A percentile compares a stretch with the other conserved stretches of the same genome.
These are phyloP conservation scores for Epichloe coenophiala DNA, from an alignment of 2,329 filamentous ascomycete genomes.

Conservation along the genomic window DNA sequence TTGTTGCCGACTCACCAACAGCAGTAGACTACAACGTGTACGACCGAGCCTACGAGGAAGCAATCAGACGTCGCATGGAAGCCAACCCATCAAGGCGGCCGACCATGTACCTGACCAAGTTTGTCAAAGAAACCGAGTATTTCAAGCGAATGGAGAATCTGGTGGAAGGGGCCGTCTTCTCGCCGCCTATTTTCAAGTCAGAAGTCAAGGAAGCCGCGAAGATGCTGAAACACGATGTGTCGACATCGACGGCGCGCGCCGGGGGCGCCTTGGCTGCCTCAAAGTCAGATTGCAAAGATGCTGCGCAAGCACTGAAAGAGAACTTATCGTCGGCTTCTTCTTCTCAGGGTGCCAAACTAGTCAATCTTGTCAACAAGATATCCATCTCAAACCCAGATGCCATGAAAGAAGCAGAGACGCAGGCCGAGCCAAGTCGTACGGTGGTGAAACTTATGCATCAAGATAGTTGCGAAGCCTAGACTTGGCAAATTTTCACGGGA, in stretches of 20 bases:
- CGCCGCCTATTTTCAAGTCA: conserved; percentile 6
- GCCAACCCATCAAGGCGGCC: conserved; percentile 26
- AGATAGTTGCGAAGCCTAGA: too few relatives aligned
- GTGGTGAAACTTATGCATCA: too few relatives aligned
- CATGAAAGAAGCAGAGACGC: not conserved
- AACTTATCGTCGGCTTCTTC: not conserved
- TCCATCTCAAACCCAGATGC: not conserved
- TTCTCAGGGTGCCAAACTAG: not conserved
- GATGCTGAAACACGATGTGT: not conserved
- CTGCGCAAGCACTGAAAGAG: not conserved
- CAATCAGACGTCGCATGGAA: conserved; percentile 63
- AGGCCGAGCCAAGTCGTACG: not conserved
- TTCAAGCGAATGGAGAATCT: conserved; percentile 25
- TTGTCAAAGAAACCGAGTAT: conserved; percentile 30
- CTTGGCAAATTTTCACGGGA: too few relatives aligned
- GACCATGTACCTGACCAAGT: conserved; percentile 35
- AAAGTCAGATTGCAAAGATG: not conserved
- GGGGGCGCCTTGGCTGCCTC: not conserved
- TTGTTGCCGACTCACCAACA: conserved; percentile 74
- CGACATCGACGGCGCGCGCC: not conserved
- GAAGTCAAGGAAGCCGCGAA: conserved; percentile 7
- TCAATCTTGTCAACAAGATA: conserved; percentile 1
- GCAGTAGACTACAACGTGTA: conserved; percentile 81
- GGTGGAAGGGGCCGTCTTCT: conserved; percentile 17
- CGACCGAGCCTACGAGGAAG: conserved; percentile 64